Conservation (phyloP, 108 stramenopile genomes). For the Stephanodiscus triporus region DNA sequence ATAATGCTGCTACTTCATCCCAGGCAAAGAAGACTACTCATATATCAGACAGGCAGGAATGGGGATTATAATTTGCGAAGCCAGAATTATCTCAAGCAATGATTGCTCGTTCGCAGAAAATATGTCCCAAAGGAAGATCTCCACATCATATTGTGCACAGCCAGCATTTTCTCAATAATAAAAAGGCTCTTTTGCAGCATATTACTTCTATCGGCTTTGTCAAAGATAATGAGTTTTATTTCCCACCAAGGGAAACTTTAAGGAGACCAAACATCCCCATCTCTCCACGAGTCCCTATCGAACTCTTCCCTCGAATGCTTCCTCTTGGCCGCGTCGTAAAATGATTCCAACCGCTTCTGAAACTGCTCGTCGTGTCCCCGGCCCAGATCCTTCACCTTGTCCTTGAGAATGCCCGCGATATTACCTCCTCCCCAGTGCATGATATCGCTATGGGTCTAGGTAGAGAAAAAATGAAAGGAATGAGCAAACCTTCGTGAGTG, state of each 20-base stretch:
- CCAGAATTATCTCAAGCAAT: no score
- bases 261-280: conserved; percentile 46
- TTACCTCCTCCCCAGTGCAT: conserved; percentile 54
- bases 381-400: conserved; percentile 48
- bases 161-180: not conserved
- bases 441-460: conserved; percentile 41
- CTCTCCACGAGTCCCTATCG: conserved; percentile 38
- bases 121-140: no score
- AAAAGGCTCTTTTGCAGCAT: not conserved
- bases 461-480: no score
- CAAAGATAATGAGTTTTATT: not conserved
- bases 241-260: not conserved
- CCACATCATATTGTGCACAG: not conserved
- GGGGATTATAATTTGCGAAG: no score
- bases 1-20: no score
- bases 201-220: not conserved
- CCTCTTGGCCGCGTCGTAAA: conserved; percentile 54
- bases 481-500: not conserved
- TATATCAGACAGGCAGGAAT: no score
- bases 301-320: conserved; percentile 48
- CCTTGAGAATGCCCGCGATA: conserved; percentile 41
- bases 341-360: conserved; percentile 44
- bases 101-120: no score
- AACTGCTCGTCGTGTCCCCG: conserved; percentile 58
- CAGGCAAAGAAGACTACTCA: no score